Evolutionary conservation across 108 stramenopile genomes (phyloP), one percentile per base, ranked within the genome.

Genomic region (Pseudonitzschia multiseries): DNA sequence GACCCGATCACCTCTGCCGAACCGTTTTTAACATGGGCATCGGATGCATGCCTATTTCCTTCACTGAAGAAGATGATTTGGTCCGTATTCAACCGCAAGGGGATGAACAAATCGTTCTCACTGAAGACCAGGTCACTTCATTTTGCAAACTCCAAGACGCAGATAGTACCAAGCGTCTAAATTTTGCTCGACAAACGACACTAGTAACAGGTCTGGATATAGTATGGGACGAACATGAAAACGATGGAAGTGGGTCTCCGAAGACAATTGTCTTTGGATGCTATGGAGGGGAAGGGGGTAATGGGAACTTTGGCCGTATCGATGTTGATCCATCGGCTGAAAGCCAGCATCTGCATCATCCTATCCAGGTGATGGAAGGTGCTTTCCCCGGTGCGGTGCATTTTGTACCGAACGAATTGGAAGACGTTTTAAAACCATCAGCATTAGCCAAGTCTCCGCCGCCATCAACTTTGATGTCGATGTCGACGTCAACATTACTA

Each of bases 201-300:
- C 12, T 73, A 26, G 56, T 62, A 17, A 73, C 72, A 5, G 72
- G 72, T 18, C 31, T 73, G 18, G 72, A 73, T 32, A 63, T 73
- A 4, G 8, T 73, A 9, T 73, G 72, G 72, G 33, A 65, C 20
- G 63, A 73, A 15, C 33, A 62, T 15, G 21, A 21, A 27, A 22
- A 9, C 24, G 26, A 56, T 26, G 54, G 54, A 10, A 56, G 1
- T 4, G 71, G 71, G 9, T 43, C 33, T 33, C 72, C 72, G 17
- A 28, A 63, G 22, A 48, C 24, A 27, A 48, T 73, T 3, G 29
- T 73, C 15, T 73, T 73, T 75, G 74, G 74, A 26, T 67, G 74
- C 56, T 57, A 31, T 59, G 74, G 74, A 26, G 40, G 28, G 40
- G 48, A 44, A n/a, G 48, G 48, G 6, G 66, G 74, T 8, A 21